Percentiles rank a stretch among this genome's conserved stretches.
Conservation (phyloP, 176 grass and related monocot species). For the Pontederia crassipes region DNA sequence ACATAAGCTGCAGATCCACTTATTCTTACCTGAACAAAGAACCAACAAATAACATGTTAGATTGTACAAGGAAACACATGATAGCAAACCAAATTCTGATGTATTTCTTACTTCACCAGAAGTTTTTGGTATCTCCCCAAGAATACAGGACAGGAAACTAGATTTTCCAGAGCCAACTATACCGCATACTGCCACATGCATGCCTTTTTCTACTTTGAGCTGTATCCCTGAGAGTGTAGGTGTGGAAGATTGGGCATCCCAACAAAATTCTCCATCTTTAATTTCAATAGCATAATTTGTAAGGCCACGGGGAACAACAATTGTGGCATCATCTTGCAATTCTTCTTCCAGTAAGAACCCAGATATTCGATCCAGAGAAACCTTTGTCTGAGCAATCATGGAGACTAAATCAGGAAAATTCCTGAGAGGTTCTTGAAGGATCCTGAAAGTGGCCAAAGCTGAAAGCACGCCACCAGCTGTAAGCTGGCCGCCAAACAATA, state of each 20-base stretch:
- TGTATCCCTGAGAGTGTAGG: constrained; percentile 53
- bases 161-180: constrained; percentile 94
- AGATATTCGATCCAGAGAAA: constrained; percentile 58
- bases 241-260: constrained; percentile 45
- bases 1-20: constrained; percentile 89
- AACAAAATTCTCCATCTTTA: constrained; percentile 63
- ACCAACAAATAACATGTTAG: neutral
- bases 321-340: constrained; percentile 46
- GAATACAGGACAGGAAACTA: constrained; percentile 82
- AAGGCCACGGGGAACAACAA: constrained; percentile 44
- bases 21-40: constrained; percentile 66
- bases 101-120: constrained; percentile 75
- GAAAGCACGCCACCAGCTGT: constrained; percentile 67
- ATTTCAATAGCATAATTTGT: constrained; percentile 74
- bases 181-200: constrained; percentile 93
- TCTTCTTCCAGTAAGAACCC: constrained; percentile 66
- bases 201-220: constrained; percentile 68
- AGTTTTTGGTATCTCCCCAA: constrained; percentile 87
- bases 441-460: constrained; percentile 58
- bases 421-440: constrained; percentile 65
- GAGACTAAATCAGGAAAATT: constrained; percentile 76
- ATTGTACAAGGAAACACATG: neutral
- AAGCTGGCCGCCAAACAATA: constrained; percentile 27
- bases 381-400: constrained; percentile 78
- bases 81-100: neutral